A percentile compares a stretch with the other conserved stretches of the same genome.
Evolutionary conservation across 1,284 basidiomycete species (phyloP).

Genomic region (Tilletiopsis washingtonensis): DNA sequence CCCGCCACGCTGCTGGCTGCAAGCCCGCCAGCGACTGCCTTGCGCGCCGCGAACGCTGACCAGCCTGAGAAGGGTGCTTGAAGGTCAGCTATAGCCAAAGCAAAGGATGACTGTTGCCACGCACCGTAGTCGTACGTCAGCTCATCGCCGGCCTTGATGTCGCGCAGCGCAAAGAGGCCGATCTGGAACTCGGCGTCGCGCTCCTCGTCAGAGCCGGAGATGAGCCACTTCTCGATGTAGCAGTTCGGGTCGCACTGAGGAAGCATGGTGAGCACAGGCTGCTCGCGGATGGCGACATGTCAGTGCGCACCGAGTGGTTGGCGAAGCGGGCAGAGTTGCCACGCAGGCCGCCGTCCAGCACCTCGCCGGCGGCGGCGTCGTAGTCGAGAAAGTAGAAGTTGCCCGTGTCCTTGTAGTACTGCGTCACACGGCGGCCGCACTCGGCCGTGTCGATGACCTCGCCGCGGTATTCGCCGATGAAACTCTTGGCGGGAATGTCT

Average conservation of each 20-base stretch:
- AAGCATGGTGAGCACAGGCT: neutral
- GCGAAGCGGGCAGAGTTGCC: slow-evolving; percentile 42
- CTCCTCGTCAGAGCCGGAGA: slow-evolving; percentile 36
- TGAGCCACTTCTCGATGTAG: slow-evolving; percentile 38
- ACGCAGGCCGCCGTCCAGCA: slow-evolving; percentile 36
- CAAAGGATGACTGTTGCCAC: neutral
- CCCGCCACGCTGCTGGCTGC: slow-evolving; percentile 8
- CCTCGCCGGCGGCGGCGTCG: slow-evolving; percentile 37
- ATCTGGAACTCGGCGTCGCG: slow-evolving; percentile 38
- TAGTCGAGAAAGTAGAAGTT: slow-evolving; percentile 42
- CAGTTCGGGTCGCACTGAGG: slow-evolving; percentile 35
- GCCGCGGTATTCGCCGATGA: slow-evolving; percentile 42
- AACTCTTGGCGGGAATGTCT: slow-evolving; percentile 22
- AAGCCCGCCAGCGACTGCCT: slow-evolving; percentile 18
- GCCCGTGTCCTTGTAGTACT: slow-evolving; percentile 29
- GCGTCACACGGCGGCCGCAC: slow-evolving; percentile 24
- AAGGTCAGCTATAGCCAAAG: neutral
- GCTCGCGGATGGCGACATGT: neutral
- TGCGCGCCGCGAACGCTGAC: slow-evolving; percentile 29
- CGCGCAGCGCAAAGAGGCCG: slow-evolving; percentile 35
- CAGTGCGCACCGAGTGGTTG: slow-evolving; percentile 25
- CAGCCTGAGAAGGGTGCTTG: slow-evolving; percentile 10
- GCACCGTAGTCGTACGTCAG: slow-evolving; percentile 38
- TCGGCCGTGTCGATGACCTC: slow-evolving; percentile 37
- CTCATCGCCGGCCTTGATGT: slow-evolving; percentile 40